Evolutionary conservation across 345 rosid species (phyloP).

Genomic region (Dipteronia sinensis): DNA sequence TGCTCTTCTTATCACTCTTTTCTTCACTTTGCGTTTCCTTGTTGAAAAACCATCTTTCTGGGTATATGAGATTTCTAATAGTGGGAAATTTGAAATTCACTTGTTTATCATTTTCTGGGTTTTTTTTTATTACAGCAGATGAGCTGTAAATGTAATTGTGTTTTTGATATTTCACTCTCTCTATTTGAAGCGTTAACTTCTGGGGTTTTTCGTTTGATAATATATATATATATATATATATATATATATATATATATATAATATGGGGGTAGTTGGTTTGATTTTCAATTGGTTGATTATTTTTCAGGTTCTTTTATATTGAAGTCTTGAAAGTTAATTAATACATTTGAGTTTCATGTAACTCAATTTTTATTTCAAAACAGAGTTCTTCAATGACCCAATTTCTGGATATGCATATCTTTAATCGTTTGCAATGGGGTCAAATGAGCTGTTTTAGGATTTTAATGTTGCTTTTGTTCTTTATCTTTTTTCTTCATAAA

Average conservation of each 20-base stretch:
- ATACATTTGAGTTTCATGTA: neutral
- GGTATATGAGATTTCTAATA: too few species aligned
- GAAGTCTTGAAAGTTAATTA: neutral
- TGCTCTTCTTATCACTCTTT: neutral
- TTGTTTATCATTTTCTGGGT: neutral
- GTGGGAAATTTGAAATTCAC: neutral
- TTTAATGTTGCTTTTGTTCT: too few species aligned
- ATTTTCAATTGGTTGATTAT: slow-evolving; percentile 11
- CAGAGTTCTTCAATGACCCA: neutral
- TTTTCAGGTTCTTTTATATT: neutral
- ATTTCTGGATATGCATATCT: neutral
- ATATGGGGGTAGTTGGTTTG: slow-evolving; percentile 3
- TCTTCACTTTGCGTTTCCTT: too few species aligned
- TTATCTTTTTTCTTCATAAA: too few species aligned
- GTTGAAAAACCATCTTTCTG: too few species aligned
- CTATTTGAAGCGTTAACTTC: neutral
- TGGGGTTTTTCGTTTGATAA: neutral
- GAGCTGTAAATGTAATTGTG: neutral
- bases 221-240: neutral
- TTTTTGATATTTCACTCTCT: neutral
- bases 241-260: too few species aligned
- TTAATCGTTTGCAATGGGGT: neutral
- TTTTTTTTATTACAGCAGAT: too few species aligned
- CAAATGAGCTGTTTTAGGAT: neutral
- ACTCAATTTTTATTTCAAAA: too few species aligned